Evolutionary conservation across 208 protist species (phyloP).

Genomic region (Trypanosoma grayi): DNA sequence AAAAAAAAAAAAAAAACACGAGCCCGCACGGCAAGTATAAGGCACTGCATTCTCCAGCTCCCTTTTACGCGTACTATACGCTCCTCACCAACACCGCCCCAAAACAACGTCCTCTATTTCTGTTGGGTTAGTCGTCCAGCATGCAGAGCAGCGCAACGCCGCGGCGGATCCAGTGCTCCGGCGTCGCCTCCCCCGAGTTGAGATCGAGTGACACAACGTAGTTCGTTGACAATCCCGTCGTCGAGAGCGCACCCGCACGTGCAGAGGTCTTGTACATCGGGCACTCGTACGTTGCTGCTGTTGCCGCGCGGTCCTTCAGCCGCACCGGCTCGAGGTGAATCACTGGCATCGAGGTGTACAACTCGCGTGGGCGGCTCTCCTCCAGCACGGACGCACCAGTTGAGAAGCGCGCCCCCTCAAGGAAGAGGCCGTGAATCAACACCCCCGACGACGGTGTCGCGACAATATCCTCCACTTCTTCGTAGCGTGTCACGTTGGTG

Average conservation of each 20-base stretch:
- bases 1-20: neutral
- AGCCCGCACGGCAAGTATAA: no score
- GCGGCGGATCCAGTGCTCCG: slow-evolving; percentile 91
- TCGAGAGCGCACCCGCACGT: slow-evolving; percentile 87
- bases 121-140: slow-evolving; percentile 91
- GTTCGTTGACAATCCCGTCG: slow-evolving; percentile 92
- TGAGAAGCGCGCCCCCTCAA: slow-evolving; percentile 89
- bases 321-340: slow-evolving; percentile 89
- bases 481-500: slow-evolving; percentile 79
- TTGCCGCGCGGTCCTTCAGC: slow-evolving; percentile 25
- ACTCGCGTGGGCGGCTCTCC: slow-evolving; percentile 83
- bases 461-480: slow-evolving; percentile 68
- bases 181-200: slow-evolving; percentile 38
- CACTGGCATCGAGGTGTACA: slow-evolving; percentile 86
- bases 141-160: slow-evolving; percentile 93
- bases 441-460: slow-evolving; percentile 68
- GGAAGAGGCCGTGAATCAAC: slow-evolving; percentile 91
- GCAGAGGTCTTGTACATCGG: slow-evolving; percentile 93
- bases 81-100: neutral
- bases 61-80: neutral
- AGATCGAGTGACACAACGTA: slow-evolving; percentile 90
- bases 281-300: slow-evolving; percentile 67
- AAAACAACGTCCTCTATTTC: no score
- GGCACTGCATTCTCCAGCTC: no score
- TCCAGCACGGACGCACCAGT: slow-evolving; percentile 35